Evolutionary conservation across 75 land plant species (phyloP), one percentile per base, ranked within the genome.

Genomic region (Selaginella tamariscina): DNA sequence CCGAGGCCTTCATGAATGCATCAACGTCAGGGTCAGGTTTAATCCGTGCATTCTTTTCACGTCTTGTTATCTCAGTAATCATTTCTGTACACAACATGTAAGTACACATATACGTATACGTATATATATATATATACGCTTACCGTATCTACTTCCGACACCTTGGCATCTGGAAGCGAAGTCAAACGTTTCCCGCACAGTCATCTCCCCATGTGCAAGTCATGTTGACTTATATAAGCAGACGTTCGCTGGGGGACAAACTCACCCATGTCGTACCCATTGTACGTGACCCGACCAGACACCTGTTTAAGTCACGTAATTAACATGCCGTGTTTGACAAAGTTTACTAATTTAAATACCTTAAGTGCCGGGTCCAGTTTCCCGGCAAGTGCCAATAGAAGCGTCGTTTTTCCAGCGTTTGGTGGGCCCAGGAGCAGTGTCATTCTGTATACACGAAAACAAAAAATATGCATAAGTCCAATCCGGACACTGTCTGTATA

Each of bases 221-320:
- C 69, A 67, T 67, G 22, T 32, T 67, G 69, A 29, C 69, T 67
- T 24, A 67, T 67, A 26, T 67, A 67, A 31, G 33, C 64, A 33
- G 69, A 67, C 49, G 69, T 67, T 28, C 49, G 33, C 69, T 44
- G 69, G 64, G 69, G 62, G 13, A 67, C 69, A 67, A 67, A 67
- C 2, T 67, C 69, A 21, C 49, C 27, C 11, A 67, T 13, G 0
- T 31, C 21, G n/a, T 32, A 32, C 23, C 69, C 69, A 49, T 67
- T 67, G 69, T 39, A 67, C 49, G 69, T 32, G 11, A 67, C 18
- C 8, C 23, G 26, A 15, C 69, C 69, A 1, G 1, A 23, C 21
- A 54, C 13, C 69, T 67, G 63, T 67, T 11, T 49, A 49, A 49
- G 20, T 11, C 54, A 49, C 20, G 20, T 49, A 20, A 49, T 49